Conservation (phyloP, 257 asterid genomes). For the Linderniella brevidens region DNA sequence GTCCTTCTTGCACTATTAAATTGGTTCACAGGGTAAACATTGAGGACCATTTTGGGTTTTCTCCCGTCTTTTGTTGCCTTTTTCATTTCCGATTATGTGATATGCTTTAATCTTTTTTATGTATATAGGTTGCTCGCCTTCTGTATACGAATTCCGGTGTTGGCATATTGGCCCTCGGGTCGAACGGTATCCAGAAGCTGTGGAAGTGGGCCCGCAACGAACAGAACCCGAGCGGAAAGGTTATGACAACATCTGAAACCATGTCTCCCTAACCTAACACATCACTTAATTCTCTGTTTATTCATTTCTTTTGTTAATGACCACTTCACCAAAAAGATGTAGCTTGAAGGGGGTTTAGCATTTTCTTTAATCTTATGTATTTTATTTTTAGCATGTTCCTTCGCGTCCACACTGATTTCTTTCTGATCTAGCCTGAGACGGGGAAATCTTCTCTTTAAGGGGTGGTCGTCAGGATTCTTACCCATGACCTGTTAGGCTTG, state of each 20-base stretch:
- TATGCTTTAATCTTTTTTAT: constrained; percentile 12
- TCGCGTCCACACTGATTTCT: no score
- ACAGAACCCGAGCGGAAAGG: constrained; percentile 88
- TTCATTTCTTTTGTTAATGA: not conserved
- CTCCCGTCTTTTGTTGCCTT: constrained; percentile 3
- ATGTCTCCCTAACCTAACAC: not conserved
- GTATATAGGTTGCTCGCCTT: constrained; percentile 57
- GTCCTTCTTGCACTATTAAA: no score
- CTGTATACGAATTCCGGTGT: constrained; percentile 76
- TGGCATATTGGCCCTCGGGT: constrained; percentile 67
- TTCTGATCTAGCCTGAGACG: no score
- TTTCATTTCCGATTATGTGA: constrained; percentile 1
- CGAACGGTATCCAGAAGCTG: constrained; percentile 88
- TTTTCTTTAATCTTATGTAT: no score
- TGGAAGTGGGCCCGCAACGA: constrained; percentile 98
- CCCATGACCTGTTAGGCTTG: no score
- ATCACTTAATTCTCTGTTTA: constrained; percentile 1
- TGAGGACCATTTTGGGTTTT: no score
- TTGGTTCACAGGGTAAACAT: no score
- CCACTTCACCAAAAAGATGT: no score
- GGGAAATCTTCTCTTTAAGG: no score
- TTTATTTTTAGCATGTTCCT: no score
- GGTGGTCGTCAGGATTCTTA: no score
- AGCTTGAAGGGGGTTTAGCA: no score
- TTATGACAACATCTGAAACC: constrained; percentile 5